Conservation (phyloP, 2,329 filamentous ascomycete species). For the Thelonectria blattea region DNA sequence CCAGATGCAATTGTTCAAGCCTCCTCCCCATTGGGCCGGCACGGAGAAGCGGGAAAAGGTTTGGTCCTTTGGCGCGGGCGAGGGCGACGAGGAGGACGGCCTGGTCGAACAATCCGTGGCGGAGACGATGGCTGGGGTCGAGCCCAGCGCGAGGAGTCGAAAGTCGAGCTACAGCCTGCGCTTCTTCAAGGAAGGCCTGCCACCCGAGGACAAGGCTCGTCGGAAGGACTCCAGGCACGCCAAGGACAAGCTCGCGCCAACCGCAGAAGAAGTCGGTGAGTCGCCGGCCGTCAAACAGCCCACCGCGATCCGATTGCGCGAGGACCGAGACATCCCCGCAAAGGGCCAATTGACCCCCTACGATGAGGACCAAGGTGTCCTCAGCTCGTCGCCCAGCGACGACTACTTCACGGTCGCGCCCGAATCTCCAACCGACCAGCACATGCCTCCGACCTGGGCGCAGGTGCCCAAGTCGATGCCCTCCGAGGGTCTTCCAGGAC, state of each 20-base stretch:
- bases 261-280: conserved; percentile 41
- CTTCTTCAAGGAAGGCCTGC: conserved; percentile 70
- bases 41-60: conserved; percentile 68
- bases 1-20: conserved; percentile 38
- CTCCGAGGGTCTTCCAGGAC: conserved; percentile 26
- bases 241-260: conserved; percentile 51
- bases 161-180: conserved; percentile 71
- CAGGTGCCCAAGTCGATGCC: conserved; percentile 25
- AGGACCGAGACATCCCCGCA: conserved; percentile 20
- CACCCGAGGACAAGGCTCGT: conserved; percentile 61
- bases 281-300: conserved; percentile 15
- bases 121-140: conserved; percentile 65
- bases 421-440: conserved; percentile 15
- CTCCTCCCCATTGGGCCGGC: conserved; percentile 53
- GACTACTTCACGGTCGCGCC: conserved; percentile 36
- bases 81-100: conserved; percentile 57
- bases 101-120: conserved; percentile 70
- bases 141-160: conserved; percentile 68
- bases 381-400: conserved; percentile 32
- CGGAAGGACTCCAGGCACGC: conserved; percentile 54
- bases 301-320: conserved; percentile 19
- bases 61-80: conserved; percentile 66
- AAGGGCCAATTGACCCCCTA: neutral
- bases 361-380: conserved; percentile 26
- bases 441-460: conserved; percentile 24